Conservation (phyloP, 202 grass and related monocot genomes). For the Brachypodium distachyon region DNA sequence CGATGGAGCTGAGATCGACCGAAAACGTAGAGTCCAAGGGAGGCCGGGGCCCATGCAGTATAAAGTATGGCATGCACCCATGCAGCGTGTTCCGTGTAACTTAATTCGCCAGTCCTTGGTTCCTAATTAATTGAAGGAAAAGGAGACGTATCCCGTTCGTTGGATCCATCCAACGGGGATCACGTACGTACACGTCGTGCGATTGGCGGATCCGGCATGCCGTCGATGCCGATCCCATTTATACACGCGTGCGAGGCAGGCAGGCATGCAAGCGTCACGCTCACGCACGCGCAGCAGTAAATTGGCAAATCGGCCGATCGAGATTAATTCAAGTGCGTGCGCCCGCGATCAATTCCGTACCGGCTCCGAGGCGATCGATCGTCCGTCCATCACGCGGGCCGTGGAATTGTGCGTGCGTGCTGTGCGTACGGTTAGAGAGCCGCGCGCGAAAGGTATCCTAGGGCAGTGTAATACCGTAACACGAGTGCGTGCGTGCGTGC, state of each 20-base stretch:
- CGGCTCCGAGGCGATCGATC: not conserved
- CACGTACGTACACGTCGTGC: no score
- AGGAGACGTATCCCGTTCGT: not conserved
- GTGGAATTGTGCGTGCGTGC: no score
- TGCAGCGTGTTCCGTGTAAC: no score
- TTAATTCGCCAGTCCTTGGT: no score
- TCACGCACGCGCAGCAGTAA: not conserved
- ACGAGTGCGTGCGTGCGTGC: not conserved
- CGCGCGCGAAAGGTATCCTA: constrained; percentile 18
- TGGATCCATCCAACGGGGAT: no score
- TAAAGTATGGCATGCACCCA: no score
- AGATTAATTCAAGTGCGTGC: not conserved
- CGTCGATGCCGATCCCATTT: not conserved
- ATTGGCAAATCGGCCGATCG: no score
- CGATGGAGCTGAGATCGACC: no score
- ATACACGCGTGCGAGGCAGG: no score
- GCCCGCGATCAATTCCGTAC: not conserved
- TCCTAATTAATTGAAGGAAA: not conserved
- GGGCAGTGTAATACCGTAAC: no score
- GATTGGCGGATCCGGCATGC: not conserved
- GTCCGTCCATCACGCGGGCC: not conserved
- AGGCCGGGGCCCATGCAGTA: no score
- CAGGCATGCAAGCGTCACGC: constrained; percentile 19
- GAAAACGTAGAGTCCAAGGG: no score
- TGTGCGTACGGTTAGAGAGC: not conserved